phyloP scores from a whole-genome alignment of 176 grass and related monocot genomes.

The Bolboschoenus planiculmis region DNA sequence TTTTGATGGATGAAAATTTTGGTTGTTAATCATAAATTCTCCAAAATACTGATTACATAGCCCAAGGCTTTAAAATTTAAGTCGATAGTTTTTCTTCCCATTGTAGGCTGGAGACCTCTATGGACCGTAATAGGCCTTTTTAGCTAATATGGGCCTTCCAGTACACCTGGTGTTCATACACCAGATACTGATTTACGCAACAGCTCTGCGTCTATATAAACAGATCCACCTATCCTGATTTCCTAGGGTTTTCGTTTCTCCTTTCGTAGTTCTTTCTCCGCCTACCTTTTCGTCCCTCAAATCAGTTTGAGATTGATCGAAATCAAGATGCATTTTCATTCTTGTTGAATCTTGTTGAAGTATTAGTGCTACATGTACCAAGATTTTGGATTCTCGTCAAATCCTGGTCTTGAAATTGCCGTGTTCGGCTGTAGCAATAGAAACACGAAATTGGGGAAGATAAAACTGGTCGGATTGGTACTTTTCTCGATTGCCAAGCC shows the following conservation, averaged over 20 bases:
- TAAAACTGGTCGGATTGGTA: constrained; percentile 36
- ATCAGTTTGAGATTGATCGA: neutral
- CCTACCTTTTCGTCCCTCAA: neutral
- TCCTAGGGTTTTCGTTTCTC: neutral
- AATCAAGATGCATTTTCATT: neutral
- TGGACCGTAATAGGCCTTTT: neutral
- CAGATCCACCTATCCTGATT: neutral
- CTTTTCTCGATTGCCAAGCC: constrained; percentile 14
- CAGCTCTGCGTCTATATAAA: neutral
- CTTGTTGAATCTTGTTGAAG: neutral
- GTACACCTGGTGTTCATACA: neutral
- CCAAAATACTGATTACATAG: neutral
- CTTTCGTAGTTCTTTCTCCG: neutral
- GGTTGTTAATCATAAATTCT: neutral
- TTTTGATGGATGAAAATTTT: no score
- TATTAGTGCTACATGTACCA: constrained; percentile 29
- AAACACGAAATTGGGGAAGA: constrained; percentile 8
- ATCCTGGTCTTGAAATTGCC: constrained; percentile 29
- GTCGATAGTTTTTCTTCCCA: no score
- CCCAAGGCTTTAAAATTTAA: no score
- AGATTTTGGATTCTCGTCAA: constrained; percentile 13
- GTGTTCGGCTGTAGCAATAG: constrained; percentile 29
- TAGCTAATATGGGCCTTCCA: neutral
- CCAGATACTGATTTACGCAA: neutral
- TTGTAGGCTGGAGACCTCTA: no score